A percentile compares a stretch with the other conserved stretches of the same genome.
Conservation (phyloP, 331 rosid species). For the Pyrus hybrid region DNA sequence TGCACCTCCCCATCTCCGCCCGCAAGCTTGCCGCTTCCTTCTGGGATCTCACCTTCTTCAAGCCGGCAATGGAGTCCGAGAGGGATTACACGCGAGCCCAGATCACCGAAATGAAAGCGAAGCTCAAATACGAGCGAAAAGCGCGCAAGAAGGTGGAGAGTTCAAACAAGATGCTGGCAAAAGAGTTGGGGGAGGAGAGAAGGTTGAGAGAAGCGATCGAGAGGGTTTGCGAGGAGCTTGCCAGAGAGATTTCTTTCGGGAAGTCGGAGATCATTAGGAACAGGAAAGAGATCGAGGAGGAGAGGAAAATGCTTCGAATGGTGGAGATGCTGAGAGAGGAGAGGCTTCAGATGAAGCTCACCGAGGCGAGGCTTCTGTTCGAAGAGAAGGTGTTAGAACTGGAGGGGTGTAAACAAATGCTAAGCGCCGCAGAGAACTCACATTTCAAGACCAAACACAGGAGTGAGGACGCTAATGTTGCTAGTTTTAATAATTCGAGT, state of each 20-base stretch:
- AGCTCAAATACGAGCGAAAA: slow-evolving; percentile 38
- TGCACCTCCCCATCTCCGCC: slow-evolving; percentile 27
- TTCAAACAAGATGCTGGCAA: slow-evolving; percentile 24
- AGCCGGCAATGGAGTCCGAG: slow-evolving; percentile 29
- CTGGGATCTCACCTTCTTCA: slow-evolving; percentile 33
- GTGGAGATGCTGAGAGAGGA: slow-evolving; percentile 46
- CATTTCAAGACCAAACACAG: background rate
- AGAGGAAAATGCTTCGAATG: slow-evolving; percentile 45
- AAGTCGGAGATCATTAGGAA: slow-evolving; percentile 23
- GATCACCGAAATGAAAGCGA: slow-evolving; percentile 30
- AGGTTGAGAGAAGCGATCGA: slow-evolving; percentile 32
- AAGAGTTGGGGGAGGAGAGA: slow-evolving; percentile 31
- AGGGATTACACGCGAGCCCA: slow-evolving; percentile 28
- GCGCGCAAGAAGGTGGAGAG: slow-evolving; percentile 32
- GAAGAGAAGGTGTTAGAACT: slow-evolving; percentile 33
- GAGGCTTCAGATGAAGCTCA: slow-evolving; percentile 52
- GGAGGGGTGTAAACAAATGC: slow-evolving; percentile 4
- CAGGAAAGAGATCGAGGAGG: slow-evolving; percentile 44
- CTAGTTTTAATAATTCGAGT: slow-evolving; percentile 1
- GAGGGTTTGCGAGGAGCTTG: slow-evolving; percentile 34
- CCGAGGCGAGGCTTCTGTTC: slow-evolving; percentile 38
- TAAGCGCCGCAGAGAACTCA: background rate
- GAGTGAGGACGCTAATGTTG: background rate
- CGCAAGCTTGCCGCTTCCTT: slow-evolving; percentile 33
- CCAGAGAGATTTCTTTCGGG: slow-evolving; percentile 24